Base-by-base conservation (phyloP, 257 asterid genomes). In the Solanum arcanum region DNA sequence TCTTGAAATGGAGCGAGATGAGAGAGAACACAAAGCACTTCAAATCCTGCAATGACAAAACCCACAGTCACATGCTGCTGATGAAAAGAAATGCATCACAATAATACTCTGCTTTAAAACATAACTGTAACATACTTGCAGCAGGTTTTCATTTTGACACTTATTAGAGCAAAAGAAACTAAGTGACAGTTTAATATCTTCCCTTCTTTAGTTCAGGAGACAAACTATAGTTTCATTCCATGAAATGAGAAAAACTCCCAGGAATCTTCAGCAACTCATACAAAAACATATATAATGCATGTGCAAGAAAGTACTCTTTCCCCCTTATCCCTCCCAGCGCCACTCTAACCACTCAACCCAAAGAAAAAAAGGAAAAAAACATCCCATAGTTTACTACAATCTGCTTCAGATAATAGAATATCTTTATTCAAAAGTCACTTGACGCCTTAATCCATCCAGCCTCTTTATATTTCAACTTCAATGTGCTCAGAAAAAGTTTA, bases 11-110 rank as follows among this genome's bases (percentile, higher is more conserved):
- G 35, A 94, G 93, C 2, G 98, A 94, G 88, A 96, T 96, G 1
- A 96, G 94, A 69, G 99, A 96, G 92, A 95, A 95, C 88, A 96
- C 98, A 6, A 94, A 93, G 84, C 98, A 96, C 92, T 96, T 96
- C 89, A 96, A 90, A 88, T 96, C 95, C 98, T 96, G 97, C 92
- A 92, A 88, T 21, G n/a, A 81, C 29, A 89, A 89, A 15, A 88
- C 16, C 59, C 44, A 39, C 12, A 14, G 47, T 44, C 37, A 33
- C 23, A 47, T 47, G 9, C 2, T 27, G 84, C 27, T 47, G 66
- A 80, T 47, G 66, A 80, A 27, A 46, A 46, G 16, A 44, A 78
- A 46, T 78, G 42, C 16, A 46, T 78, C 25, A 25, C 25, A 25
- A 2, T 25, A 5, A 46, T 78, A 16, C 39, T 15, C 25, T 46